Evolutionary conservation across 2,329 filamentous ascomycete species (phyloP).

Genomic region (Verticillium isaacii): DNA sequence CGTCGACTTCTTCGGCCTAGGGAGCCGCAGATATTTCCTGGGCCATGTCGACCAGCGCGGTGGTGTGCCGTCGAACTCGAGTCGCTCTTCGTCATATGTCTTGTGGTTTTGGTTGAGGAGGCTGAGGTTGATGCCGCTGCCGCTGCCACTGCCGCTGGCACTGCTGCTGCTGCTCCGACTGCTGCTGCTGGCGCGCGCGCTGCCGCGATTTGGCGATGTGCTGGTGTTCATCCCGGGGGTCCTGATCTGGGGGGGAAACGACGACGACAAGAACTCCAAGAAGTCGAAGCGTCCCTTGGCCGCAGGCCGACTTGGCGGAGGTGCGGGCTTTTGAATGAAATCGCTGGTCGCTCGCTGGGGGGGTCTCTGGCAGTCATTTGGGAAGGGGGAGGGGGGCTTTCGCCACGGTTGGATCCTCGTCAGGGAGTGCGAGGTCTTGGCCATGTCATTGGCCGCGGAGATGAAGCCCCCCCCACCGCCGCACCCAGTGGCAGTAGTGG

Average conservation of each 20-base stretch:
- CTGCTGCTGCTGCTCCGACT: background rate
- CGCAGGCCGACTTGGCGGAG: background rate
- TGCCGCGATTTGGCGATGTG: background rate
- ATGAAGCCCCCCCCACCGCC: background rate
- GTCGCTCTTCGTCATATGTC: slow-evolving; percentile 19
- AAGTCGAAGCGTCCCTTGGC: background rate
- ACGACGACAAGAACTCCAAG: background rate
- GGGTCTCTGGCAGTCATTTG: no score
- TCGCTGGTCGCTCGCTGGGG: background rate
- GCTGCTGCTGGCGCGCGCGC: background rate
- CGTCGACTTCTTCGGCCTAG: slow-evolving; percentile 22
- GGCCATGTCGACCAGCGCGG: slow-evolving; percentile 12
- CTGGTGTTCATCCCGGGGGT: background rate
- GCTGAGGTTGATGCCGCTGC: background rate
- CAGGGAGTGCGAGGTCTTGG: background rate
- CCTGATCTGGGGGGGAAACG: background rate
- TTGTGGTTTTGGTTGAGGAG: background rate
- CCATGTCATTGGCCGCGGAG: background rate
- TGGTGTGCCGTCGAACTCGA: slow-evolving; percentile 10
- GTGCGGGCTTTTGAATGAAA: background rate
- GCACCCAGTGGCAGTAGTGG: background rate
- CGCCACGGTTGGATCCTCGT: background rate
- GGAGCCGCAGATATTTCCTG: slow-evolving; percentile 17
- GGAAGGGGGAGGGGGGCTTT: background rate
- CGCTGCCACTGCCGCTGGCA: background rate